Evolutionary conservation across 83 land plant genomes (phyloP).

Genomic region (Diphasiastrum complanatum): DNA sequence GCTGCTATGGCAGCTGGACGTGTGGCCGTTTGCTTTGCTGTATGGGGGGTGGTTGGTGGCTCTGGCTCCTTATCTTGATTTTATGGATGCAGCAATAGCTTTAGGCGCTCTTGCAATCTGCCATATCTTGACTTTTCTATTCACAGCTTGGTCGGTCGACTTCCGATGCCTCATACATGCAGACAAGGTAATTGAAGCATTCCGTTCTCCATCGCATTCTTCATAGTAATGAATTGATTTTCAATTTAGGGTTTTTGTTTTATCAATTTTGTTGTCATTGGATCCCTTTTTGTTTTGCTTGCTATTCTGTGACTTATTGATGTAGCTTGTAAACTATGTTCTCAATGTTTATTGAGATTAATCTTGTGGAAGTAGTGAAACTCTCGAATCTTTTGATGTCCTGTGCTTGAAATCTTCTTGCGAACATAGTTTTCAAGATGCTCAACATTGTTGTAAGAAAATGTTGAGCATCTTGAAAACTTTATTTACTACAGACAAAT

Average conservation of each 20-base stretch:
- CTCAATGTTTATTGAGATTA: too few relatives aligned
- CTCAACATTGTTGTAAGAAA: too few relatives aligned
- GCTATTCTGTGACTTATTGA: too few relatives aligned
- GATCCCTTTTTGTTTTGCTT: too few relatives aligned
- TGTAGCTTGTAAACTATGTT: too few relatives aligned
- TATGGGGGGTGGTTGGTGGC: slow-evolving; percentile 49
- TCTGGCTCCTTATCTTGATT: slow-evolving; percentile 55
- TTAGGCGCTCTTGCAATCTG: slow-evolving; percentile 44
- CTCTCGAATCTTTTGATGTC: too few relatives aligned
- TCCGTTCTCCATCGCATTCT: not conserved
- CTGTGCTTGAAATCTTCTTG: too few relatives aligned
- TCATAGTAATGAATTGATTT: not conserved
- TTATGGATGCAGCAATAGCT: slow-evolving; percentile 60
- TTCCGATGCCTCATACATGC: slow-evolving; percentile 71
- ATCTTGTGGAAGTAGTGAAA: too few relatives aligned
- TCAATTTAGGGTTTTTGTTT: not conserved
- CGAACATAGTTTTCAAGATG: too few relatives aligned
- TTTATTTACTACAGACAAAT: too few relatives aligned
- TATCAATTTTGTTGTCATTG: too few relatives aligned
- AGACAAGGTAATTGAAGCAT: slow-evolving; percentile 37
- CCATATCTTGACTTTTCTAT: slow-evolving; percentile 73
- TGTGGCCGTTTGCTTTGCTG: slow-evolving; percentile 73
- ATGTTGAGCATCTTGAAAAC: too few relatives aligned
- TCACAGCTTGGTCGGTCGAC: slow-evolving; percentile 88
- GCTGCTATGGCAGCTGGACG: slow-evolving; percentile 64